These are phyloP conservation scores for Jatropha podagrica DNA, from an alignment of 441 rosid species.

Conservation along the genomic window DNA sequence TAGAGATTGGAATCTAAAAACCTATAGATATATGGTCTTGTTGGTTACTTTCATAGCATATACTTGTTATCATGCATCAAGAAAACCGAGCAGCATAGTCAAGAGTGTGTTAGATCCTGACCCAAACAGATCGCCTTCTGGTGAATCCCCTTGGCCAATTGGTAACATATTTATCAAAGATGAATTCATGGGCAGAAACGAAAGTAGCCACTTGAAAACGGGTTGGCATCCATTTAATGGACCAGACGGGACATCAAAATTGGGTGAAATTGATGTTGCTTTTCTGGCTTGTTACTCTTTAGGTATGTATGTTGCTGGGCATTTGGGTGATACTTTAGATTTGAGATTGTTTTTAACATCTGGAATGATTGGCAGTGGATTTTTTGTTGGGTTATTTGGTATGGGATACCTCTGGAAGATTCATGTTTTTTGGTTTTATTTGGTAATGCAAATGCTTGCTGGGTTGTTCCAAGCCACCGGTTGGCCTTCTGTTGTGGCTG, in stretches of 20 bases:
- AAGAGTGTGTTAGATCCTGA: constrained; percentile 73
- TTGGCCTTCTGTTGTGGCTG: constrained; percentile 99
- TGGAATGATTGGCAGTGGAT: constrained; percentile 93
- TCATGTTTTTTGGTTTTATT: constrained; percentile 68
- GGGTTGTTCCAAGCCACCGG: constrained; percentile 95
- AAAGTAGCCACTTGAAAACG: constrained; percentile 11
- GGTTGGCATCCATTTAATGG: constrained; percentile 90
- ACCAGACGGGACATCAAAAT: constrained; percentile 54
- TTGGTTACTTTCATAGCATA: constrained; percentile 76
- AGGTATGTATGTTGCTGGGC: constrained; percentile 92
- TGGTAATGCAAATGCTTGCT: constrained; percentile 85
- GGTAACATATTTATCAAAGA: constrained; percentile 46
- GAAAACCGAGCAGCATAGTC: constrained; percentile 90
- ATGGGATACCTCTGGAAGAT: constrained; percentile 85
- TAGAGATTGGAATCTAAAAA: constrained; percentile 59
- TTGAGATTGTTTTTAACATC: constrained; percentile 70
- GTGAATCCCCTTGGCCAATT: constrained; percentile 52
- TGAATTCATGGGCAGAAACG: constrained; percentile 8
- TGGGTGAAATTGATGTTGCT: constrained; percentile 89
- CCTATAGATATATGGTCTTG: constrained; percentile 64
- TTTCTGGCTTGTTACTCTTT: constrained; percentile 84
- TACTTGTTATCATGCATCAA: constrained; percentile 80
- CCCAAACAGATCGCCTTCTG: not conserved
- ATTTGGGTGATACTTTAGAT: constrained; percentile 88
- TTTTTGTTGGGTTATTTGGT: constrained; percentile 84